These are phyloP conservation scores for Phycomyces nitens DNA, from an alignment of 192 early-diverging fungal species.

Conservation along the genomic window DNA sequence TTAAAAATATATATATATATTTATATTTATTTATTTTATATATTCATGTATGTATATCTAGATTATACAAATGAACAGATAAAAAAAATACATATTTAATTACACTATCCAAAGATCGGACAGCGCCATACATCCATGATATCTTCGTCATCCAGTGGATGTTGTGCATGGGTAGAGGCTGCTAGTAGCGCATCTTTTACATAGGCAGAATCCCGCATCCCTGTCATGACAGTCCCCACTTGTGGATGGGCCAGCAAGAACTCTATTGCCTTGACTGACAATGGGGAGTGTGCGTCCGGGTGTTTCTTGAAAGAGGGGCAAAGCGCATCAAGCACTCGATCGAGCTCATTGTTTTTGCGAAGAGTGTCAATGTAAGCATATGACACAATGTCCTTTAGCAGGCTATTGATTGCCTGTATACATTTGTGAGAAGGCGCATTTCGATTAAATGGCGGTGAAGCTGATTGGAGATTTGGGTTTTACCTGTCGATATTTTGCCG, in stretches of 20 bases:
- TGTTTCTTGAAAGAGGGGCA: conserved; percentile 32
- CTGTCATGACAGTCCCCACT: conserved; percentile 57
- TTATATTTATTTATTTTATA: too few relatives aligned
- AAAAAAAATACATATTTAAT: too few relatives aligned
- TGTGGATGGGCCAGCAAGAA: conserved; percentile 42
- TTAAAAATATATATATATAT: too few relatives aligned
- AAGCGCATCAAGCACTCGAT: conserved; percentile 42
- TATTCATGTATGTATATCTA: too few relatives aligned
- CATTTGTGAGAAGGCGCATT: background rate
- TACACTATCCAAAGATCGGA: conserved; percentile 16
- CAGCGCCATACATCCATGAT: conserved; percentile 38
- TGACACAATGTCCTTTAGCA: conserved; percentile 36
- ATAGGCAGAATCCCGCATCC: conserved; percentile 58
- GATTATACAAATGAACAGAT: too few relatives aligned
- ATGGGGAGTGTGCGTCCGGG: conserved; percentile 40
- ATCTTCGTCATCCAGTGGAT: conserved; percentile 27
- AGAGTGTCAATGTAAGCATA: conserved; percentile 51
- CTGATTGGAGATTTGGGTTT: background rate
- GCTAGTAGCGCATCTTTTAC: conserved; percentile 54
- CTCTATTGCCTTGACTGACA: conserved; percentile 50
- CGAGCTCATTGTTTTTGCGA: conserved; percentile 52
- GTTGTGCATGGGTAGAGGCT: conserved; percentile 24
- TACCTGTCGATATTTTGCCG: conserved; percentile 34
- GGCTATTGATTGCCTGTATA: conserved; percentile 7
- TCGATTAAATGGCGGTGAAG: too few relatives aligned